These are phyloP conservation scores for Aureobasidium sp. DNA, from an alignment of 2,329 filamentous ascomycete genomes.

Conservation along the genomic window DNA sequence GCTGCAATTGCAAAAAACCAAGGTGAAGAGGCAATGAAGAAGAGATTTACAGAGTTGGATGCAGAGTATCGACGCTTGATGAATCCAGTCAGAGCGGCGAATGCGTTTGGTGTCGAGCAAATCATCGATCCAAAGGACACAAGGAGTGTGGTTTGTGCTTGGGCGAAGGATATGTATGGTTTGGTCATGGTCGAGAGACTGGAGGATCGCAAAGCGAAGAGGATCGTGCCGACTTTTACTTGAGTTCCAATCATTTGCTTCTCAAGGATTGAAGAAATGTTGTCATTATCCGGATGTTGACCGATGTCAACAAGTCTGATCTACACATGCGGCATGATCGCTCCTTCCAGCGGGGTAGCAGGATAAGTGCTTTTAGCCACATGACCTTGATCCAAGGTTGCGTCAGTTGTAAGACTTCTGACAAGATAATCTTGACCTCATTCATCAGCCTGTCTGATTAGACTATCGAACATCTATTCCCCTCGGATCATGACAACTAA, in stretches of 20 bases:
- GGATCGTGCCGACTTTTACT: neutral
- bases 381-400: no score
- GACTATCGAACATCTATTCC: neutral
- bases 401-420: no score
- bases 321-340: no score
- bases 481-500: neutral
- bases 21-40: slow-evolving; percentile 42
- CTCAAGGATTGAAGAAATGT: no score
- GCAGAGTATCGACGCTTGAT: slow-evolving; percentile 55
- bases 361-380: no score
- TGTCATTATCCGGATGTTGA: no score
- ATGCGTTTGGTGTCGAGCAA: slow-evolving; percentile 57
- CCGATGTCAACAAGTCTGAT: no score
- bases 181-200: slow-evolving; percentile 25
- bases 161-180: slow-evolving; percentile 44
- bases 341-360: no score
- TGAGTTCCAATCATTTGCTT: no score
- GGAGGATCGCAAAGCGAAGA: neutral
- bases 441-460: neutral
- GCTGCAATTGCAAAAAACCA: slow-evolving; percentile 46
- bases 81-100: slow-evolving; percentile 59
- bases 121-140: slow-evolving; percentile 58
- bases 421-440: no score
- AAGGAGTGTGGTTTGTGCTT: slow-evolving; percentile 47
- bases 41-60: slow-evolving; percentile 51